These are phyloP conservation scores for Talaromyces amestolkiae DNA, from an alignment of 2,329 filamentous ascomycete species.

Conservation along the genomic window DNA sequence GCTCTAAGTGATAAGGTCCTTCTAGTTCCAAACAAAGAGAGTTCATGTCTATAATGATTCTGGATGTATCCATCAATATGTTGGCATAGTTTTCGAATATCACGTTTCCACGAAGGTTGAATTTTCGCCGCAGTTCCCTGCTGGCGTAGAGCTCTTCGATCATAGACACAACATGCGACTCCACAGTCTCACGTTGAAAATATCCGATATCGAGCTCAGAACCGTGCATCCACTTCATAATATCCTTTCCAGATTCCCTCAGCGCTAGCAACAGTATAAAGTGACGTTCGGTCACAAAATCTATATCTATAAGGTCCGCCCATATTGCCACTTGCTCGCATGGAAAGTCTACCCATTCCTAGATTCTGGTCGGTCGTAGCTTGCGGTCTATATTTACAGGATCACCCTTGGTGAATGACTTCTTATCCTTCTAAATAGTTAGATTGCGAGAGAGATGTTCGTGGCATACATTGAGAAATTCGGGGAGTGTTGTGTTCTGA, in stretches of 20 bases:
- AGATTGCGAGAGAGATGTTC: constrained; percentile 23
- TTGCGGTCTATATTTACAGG: constrained; percentile 24
- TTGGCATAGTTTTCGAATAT: not conserved
- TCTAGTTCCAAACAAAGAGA: constrained; percentile 17
- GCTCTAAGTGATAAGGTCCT: constrained; percentile 19
- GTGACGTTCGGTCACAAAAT: not conserved
- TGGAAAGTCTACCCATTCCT: constrained; percentile 22
- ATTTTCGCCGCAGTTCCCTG: not conserved
- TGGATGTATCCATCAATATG: not conserved
- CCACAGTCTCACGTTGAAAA: not conserved
- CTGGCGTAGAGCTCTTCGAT: not conserved
- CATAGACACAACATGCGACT: not conserved
- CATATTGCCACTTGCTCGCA: not conserved
- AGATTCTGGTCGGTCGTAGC: constrained; percentile 21
- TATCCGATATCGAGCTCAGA: not conserved
- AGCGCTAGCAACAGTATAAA: not conserved
- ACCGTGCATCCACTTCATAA: not conserved
- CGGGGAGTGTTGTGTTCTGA: constrained; percentile 22
- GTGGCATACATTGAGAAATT: constrained; percentile 24
- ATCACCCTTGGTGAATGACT: constrained; percentile 23
- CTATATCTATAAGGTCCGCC: not conserved
- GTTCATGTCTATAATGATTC: constrained; percentile 10
- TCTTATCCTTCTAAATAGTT: constrained; percentile 21
- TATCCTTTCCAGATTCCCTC: not conserved
- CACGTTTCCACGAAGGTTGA: not conserved